Percentiles rank a stretch among this genome's conserved stretches.
phyloP scores from a whole-genome alignment of 2,329 filamentous ascomycete species.

The Epichloe aotearoae region DNA sequence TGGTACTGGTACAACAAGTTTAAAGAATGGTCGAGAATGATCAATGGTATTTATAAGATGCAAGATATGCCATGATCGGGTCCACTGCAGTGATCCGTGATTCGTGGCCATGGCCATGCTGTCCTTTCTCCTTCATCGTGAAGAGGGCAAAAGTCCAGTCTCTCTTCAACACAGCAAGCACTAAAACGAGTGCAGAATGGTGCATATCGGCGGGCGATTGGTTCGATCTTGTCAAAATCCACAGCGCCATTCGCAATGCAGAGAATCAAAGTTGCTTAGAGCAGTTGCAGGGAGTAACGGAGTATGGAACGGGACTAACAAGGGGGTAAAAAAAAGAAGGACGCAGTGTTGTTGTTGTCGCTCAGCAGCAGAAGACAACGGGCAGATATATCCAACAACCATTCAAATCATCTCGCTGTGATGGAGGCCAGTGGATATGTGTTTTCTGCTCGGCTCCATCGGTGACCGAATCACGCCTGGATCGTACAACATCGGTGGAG shows the following conservation, averaged over 20 bases:
- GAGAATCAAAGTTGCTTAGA: background rate
- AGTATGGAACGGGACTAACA: background rate
- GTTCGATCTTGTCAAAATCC: background rate
- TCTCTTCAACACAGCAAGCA: background rate
- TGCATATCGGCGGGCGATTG: background rate
- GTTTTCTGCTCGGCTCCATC: conserved; percentile 20
- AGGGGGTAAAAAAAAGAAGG: background rate
- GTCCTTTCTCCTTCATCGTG: background rate
- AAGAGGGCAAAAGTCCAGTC: background rate
- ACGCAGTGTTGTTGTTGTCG: background rate
- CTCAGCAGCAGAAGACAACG: background rate
- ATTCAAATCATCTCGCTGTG: conserved; percentile 41
- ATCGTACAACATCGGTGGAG: conserved; percentile 26
- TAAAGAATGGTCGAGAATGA: background rate
- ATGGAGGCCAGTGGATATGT: conserved; percentile 37
- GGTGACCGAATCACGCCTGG: conserved; percentile 21
- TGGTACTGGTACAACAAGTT: background rate
- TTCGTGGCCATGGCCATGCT: background rate
- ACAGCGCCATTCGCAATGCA: background rate
- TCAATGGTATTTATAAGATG: background rate
- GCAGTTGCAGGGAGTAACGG: background rate
- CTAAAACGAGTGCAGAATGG: background rate
- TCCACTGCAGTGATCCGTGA: background rate
- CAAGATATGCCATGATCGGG: background rate
- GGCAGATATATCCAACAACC: background rate